These are phyloP conservation scores for Euphorbia celastroides DNA, from an alignment of 441 rosid genomes.

Conservation along the genomic window DNA sequence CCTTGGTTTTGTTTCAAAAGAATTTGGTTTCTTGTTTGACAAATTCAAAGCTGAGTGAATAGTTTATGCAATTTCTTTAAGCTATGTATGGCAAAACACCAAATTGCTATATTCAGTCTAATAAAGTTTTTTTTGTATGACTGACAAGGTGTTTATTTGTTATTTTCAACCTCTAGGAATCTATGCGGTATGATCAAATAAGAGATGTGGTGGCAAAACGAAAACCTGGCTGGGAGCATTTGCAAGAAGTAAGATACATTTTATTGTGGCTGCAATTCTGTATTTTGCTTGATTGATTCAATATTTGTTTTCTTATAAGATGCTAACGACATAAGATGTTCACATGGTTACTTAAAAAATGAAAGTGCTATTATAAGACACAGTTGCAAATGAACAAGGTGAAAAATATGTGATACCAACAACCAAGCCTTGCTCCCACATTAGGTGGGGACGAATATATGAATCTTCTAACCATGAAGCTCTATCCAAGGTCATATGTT, in stretches of 20 bases:
- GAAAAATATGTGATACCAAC: no score
- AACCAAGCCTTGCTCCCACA: no score
- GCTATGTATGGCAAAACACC: neutral
- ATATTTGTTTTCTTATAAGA: neutral
- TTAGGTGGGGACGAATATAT: no score
- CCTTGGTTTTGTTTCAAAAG: neutral
- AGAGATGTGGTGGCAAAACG: constrained; percentile 71
- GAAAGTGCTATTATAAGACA: no score
- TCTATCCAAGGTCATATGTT: no score
- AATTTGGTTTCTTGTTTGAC: neutral
- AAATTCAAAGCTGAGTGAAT: neutral
- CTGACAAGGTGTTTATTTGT: neutral
- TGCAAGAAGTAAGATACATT: constrained; percentile 68
- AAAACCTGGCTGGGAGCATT: constrained; percentile 87
- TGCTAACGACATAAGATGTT: neutral
- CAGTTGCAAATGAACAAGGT: no score
- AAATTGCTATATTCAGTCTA: neutral
- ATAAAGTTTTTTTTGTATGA: neutral
- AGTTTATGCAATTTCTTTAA: neutral
- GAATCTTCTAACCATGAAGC: no score
- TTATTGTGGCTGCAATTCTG: neutral
- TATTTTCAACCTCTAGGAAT: constrained; percentile 51
- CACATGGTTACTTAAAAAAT: no score
- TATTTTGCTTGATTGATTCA: neutral
- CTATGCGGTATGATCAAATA: constrained; percentile 81